phyloP scores from a whole-genome alignment of 78 protist species.

The Thecamonas trahens region DNA sequence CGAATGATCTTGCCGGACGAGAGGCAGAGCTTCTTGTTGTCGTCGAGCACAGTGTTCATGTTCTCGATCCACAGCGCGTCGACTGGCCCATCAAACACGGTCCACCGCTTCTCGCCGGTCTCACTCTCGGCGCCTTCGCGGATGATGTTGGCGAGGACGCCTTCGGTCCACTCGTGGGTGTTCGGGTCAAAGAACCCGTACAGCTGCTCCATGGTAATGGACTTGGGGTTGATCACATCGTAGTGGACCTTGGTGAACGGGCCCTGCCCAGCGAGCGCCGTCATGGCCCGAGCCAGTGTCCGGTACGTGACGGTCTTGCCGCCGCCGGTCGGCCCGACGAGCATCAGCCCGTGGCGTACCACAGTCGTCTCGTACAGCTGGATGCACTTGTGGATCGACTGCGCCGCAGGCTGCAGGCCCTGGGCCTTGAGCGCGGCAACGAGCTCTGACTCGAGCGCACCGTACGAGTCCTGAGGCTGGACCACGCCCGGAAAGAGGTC shows the following conservation, averaged over 20 bases:
- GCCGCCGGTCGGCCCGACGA: conserved; percentile 85
- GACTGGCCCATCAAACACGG: conserved; percentile 83
- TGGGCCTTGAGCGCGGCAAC: conserved; percentile 13
- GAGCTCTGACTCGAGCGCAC: conserved; percentile 9
- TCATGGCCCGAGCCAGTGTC: conserved; percentile 50
- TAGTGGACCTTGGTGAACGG: background rate
- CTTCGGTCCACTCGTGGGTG: conserved; percentile 88
- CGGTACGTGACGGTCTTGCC: conserved; percentile 65
- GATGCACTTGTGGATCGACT: conserved; percentile 53
- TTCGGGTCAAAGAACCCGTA: conserved; percentile 72
- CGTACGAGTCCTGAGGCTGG: conserved; percentile 27
- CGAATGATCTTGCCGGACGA: conserved; percentile 76
- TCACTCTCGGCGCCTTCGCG: conserved; percentile 20
- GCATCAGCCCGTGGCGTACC: conserved; percentile 84
- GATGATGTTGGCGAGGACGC: conserved; percentile 56
- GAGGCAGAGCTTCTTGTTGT: conserved; percentile 92
- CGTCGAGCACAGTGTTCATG: conserved; percentile 92
- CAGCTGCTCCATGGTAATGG: conserved; percentile 72
- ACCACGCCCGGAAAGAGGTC: conserved; percentile 56
- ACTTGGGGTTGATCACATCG: conserved; percentile 68
- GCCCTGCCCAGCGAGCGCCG: background rate
- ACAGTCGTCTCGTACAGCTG: conserved; percentile 68
- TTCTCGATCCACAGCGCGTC: conserved; percentile 93
- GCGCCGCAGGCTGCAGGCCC: conserved; percentile 30
- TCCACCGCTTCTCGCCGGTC: conserved; percentile 9